A percentile compares a stretch with the other conserved stretches of the same genome.
These are phyloP conservation scores for Scedosporium minutisporum DNA, from an alignment of 2,329 filamentous ascomycete genomes.

Conservation along the genomic window DNA sequence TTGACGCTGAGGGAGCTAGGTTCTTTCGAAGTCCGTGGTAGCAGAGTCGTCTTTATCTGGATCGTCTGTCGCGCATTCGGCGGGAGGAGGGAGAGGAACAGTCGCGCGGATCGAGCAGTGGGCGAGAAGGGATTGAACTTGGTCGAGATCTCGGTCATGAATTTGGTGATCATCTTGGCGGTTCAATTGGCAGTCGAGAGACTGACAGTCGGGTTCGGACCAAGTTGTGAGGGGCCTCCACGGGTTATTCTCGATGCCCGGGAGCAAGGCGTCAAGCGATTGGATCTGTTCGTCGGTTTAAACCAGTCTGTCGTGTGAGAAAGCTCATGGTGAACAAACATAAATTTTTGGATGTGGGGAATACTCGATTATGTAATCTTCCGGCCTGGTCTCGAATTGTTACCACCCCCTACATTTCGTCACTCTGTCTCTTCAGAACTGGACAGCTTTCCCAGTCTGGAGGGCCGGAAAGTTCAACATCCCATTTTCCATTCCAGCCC, in stretches of 20 bases:
- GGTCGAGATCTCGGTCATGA: slow-evolving; percentile 74
- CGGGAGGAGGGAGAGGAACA: slow-evolving; percentile 80
- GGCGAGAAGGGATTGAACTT: slow-evolving; percentile 88
- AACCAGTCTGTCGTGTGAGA: background rate
- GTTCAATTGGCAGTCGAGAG: background rate
- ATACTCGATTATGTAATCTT: background rate
- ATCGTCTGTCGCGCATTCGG: slow-evolving; percentile 66
- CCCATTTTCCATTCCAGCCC: background rate
- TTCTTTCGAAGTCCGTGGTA: slow-evolving; percentile 61
- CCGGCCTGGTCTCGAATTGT: background rate
- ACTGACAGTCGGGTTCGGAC: background rate
- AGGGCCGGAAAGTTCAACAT: background rate
- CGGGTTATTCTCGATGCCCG: background rate
- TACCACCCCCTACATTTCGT: slow-evolving; percentile 10
- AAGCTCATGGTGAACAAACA: no score
- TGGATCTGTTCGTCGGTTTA: background rate
- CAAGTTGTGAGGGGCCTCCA: no score
- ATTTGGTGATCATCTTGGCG: slow-evolving; percentile 68
- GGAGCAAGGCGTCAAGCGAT: background rate
- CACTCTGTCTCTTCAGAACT: slow-evolving; percentile 9
- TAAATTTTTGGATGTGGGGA: no score
- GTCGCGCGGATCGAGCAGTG: slow-evolving; percentile 69
- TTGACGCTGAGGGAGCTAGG: slow-evolving; percentile 64
- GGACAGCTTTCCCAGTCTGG: slow-evolving; percentile 12
- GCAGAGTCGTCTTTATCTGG: slow-evolving; percentile 66